phyloP scores from a whole-genome alignment of 2,329 filamentous ascomycete genomes.

The Colletotrichum trifolii region DNA sequence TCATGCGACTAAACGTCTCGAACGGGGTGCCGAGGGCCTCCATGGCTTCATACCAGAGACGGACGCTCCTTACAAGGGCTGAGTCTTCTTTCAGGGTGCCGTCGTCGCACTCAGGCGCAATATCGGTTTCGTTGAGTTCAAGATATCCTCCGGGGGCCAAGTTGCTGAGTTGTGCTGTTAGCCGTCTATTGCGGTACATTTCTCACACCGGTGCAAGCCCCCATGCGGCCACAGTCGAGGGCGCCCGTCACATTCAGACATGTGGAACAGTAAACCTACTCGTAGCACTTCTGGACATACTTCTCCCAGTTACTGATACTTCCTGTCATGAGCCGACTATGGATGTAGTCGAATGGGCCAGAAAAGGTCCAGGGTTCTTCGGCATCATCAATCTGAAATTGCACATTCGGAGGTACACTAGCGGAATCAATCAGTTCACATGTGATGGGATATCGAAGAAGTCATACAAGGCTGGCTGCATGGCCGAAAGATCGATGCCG shows the following conservation, averaged over 20 bases:
- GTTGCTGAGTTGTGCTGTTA: slow-evolving; percentile 52
- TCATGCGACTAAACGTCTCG: slow-evolving; percentile 40
- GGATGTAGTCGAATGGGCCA: slow-evolving; percentile 67
- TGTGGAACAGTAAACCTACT: not conserved
- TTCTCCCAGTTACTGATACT: not conserved
- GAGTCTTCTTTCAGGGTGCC: slow-evolving; percentile 42
- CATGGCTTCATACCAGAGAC: slow-evolving; percentile 23
- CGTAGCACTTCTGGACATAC: not conserved
- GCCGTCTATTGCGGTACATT: no score
- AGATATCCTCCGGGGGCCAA: slow-evolving; percentile 63
- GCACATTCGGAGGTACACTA: slow-evolving; percentile 42
- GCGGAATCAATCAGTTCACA: not conserved
- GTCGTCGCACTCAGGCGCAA: slow-evolving; percentile 50
- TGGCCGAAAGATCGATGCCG: slow-evolving; percentile 47
- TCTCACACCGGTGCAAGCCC: no score
- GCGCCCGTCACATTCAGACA: no score
- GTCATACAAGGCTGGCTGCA: slow-evolving; percentile 41
- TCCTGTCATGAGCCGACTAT: slow-evolving; percentile 59
- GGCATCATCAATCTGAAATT: slow-evolving; percentile 52
- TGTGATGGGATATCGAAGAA: no score
- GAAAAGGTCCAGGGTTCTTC: slow-evolving; percentile 44
- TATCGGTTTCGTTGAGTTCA: slow-evolving; percentile 55
- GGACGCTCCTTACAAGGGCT: slow-evolving; percentile 40
- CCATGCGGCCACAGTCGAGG: no score
- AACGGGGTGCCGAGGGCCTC: slow-evolving; percentile 37